Evolutionary conservation across 805 yeast genomes (phyloP).

Genomic region (Cyberlindnera amylophila): DNA sequence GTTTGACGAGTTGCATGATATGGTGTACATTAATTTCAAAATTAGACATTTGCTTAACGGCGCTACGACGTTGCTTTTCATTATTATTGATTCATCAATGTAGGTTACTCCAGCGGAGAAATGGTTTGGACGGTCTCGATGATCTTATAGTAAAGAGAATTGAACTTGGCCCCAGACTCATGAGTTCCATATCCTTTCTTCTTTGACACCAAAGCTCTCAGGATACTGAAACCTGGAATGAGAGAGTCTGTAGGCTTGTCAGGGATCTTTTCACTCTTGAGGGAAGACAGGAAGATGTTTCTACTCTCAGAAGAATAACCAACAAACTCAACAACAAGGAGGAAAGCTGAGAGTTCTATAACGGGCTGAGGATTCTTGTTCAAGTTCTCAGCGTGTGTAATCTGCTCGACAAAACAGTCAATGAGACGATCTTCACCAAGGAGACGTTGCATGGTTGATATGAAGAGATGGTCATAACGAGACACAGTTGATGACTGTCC

Average conservation of each 20-base stretch:
- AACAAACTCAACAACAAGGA: conserved; percentile 14
- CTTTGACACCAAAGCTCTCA: conserved; percentile 7
- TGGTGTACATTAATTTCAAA: conserved; percentile 1
- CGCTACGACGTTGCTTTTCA: background rate
- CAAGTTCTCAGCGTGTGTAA: conserved; percentile 13
- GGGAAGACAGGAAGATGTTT: conserved; percentile 1
- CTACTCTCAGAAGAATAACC: conserved; percentile 12
- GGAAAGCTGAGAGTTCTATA: conserved; percentile 21
- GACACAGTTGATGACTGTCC: conserved; percentile 21
- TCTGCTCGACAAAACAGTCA: conserved; percentile 21
- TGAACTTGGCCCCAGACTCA: conserved; percentile 9
- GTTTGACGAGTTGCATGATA: background rate
- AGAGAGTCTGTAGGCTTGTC: conserved; percentile 4
- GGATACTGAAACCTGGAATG: conserved; percentile 2
- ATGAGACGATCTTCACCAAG: conserved; percentile 20
- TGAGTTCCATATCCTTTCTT: conserved; percentile 2
- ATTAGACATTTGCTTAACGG: too few species aligned
- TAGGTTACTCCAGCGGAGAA: conserved; percentile 2
- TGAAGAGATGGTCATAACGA: conserved; percentile 18
- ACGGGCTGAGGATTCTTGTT: conserved; percentile 16
- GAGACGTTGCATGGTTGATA: conserved; percentile 12
- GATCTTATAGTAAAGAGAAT: conserved; percentile 17
- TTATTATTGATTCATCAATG: background rate
- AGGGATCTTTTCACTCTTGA: conserved; percentile 5
- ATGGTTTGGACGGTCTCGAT: conserved; percentile 17